Percentiles rank a stretch among this genome's conserved stretches.
phyloP scores from a whole-genome alignment of 805 yeast genomes.

The Suhomyces xylopsoci region DNA sequence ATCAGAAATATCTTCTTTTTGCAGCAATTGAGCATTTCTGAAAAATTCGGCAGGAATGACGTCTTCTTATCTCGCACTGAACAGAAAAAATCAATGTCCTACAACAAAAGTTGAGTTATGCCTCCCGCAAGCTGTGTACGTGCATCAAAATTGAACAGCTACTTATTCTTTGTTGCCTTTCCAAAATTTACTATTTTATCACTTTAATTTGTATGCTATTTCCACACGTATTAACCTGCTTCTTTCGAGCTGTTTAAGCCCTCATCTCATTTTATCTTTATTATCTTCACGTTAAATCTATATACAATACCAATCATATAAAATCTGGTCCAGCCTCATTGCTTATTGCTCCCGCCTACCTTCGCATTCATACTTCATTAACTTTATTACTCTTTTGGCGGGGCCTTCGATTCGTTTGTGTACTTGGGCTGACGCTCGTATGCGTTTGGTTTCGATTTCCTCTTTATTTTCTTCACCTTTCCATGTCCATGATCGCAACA shows the following conservation, averaged over 20 bases:
- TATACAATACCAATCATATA: not conserved
- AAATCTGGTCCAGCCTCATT: not conserved
- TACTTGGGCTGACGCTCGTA: slow-evolving; percentile 84
- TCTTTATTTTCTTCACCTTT: slow-evolving; percentile 19
- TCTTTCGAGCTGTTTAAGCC: not conserved
- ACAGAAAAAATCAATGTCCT: not conserved
- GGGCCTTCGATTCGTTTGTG: slow-evolving; percentile 15
- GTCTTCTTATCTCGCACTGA: not conserved
- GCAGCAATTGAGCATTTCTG: not conserved
- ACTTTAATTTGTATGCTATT: not conserved
- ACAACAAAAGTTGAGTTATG: too few species aligned
- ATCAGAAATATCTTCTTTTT: too few species aligned
- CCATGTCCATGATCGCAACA: slow-evolving; percentile 25
- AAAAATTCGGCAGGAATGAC: not conserved
- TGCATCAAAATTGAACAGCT: not conserved
- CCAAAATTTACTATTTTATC: too few species aligned
- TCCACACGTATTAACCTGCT: not conserved
- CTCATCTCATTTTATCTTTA: not conserved
- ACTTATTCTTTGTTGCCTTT: not conserved
- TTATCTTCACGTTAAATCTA: not conserved
- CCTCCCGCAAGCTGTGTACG: too few species aligned
- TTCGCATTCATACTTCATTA: not conserved
- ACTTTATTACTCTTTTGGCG: not conserved
- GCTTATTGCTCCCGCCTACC: not conserved
- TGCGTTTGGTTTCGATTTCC: slow-evolving; percentile 63